Conservation (phyloP, 768 basidiomycete species). For the Epithele typhae region DNA sequence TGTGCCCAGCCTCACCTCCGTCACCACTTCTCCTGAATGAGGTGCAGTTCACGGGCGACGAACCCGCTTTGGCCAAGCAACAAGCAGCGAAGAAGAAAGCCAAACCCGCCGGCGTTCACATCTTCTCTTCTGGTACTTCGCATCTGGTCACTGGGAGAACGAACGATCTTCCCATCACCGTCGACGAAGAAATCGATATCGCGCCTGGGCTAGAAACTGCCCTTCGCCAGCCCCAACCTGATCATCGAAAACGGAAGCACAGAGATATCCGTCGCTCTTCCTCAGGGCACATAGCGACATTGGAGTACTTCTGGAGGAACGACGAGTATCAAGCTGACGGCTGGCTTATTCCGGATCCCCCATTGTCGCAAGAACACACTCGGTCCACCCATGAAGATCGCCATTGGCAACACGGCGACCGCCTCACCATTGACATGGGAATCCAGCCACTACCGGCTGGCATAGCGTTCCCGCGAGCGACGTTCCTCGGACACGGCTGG, state of each 20-base stretch:
- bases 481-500: constrained; percentile 58
- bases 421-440: constrained; percentile 45
- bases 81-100: constrained; percentile 5
- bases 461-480: constrained; percentile 43
- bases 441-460: constrained; percentile 48
- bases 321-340: constrained; percentile 5
- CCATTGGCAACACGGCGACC: constrained; percentile 8
- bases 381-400: constrained; percentile 1
- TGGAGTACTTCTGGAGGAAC: too few species aligned
- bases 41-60: constrained; percentile 7
- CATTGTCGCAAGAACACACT: too few species aligned
- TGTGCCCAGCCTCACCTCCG: background rate
- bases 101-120: constrained; percentile 31
- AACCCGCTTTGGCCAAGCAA: constrained; percentile 1
- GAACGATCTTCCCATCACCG: constrained; percentile 30
- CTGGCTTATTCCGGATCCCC: constrained; percentile 5
- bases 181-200: constrained; percentile 39
- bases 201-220: too few species aligned
- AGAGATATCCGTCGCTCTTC: too few species aligned
- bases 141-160: constrained; percentile 36
- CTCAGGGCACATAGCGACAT: too few species aligned
- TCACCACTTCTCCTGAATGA: background rate
- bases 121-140: constrained; percentile 33
- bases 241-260: too few species aligned
- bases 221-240: too few species aligned